These are phyloP conservation scores for Aspergillus ustus DNA, from an alignment of 2,329 filamentous ascomycete genomes.

Conservation along the genomic window DNA sequence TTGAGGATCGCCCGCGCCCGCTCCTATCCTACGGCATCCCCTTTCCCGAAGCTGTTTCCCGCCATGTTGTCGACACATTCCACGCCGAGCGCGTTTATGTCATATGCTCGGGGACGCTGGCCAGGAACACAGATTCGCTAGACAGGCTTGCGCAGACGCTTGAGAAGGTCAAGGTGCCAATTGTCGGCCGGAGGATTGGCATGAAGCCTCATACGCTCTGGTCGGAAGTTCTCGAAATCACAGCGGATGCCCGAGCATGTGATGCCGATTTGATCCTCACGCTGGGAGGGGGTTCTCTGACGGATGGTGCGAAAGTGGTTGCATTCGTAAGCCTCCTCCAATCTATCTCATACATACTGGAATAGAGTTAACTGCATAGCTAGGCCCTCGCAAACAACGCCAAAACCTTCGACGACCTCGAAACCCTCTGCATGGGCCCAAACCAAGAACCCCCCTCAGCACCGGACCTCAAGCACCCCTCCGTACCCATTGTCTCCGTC, in stretches of 20 bases:
- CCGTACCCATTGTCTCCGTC: constrained; percentile 43
- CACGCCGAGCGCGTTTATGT: constrained; percentile 55
- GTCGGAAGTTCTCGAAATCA: constrained; percentile 56
- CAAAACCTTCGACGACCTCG: constrained; percentile 44
- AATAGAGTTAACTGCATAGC: constrained; percentile 2
- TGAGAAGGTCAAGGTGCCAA: constrained; percentile 34
- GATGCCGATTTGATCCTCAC: constrained; percentile 58
- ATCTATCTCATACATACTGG: background rate
- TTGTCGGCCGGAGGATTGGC: constrained; percentile 53
- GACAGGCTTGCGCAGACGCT: constrained; percentile 48
- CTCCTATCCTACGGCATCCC: constrained; percentile 54
- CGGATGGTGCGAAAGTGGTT: constrained; percentile 60
- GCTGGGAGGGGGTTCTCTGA: constrained; percentile 60
- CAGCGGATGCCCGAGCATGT: constrained; percentile 43
- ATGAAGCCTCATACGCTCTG: constrained; percentile 61
- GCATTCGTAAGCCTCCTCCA: constrained; percentile 42
- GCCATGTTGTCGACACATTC: constrained; percentile 53
- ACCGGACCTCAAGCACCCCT: constrained; percentile 28
- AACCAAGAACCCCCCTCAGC: constrained; percentile 25
- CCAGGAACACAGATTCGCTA: constrained; percentile 53
- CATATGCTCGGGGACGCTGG: constrained; percentile 56
- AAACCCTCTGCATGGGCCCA: constrained; percentile 38
- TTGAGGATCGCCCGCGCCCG: constrained; percentile 42
- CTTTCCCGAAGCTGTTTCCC: constrained; percentile 51
- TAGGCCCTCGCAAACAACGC: constrained; percentile 56